Base-by-base conservation (phyloP, 352 stramenopile species). In the Phytophthora crassamura region DNA sequence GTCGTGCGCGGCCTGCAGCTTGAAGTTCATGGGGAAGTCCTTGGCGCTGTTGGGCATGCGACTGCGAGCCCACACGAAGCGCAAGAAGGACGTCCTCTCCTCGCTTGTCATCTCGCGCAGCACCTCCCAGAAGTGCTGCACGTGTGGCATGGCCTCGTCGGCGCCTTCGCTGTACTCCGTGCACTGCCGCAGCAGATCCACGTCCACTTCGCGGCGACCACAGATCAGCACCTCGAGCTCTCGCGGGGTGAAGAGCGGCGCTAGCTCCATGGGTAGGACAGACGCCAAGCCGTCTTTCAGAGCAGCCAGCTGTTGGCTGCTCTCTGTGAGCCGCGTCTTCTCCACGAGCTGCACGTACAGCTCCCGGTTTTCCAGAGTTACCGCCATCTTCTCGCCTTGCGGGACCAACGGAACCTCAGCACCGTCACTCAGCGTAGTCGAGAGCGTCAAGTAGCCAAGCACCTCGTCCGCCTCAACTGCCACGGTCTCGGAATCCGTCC, bases 51-150 rank as follows among this genome's bases (percentile, higher is more conserved):
- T 91, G 39, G 98, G 98, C 75, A 99, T 97, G 49, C 97, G 92
- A 56, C 94, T 99, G 40, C 97, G 89, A 7, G 97, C 98, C 90
- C 96, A 99, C 32, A 99, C 97, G 80, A 99, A 99, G 56, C 97
- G 95, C 43, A 99, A 74, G 66, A 99, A 99, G 15, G 85, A 84
- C 35, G 96, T 98, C 16, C 96, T 82, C 56, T 99, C 96, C 38
- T 98, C 91, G 47, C 90, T 97, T 43, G 86, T 97, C 87, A 99
- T 98, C 74, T 98, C 97, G 20, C 93, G 84, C 30, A 99, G 76
- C 46, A 98, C 94, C 46, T 99, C 91, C 97, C 97, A 99, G 72
- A 99, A 99, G 33, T 87, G 84, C 47, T 88, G 62, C 16, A 99
- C 90, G 45, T 98, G 90, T 6, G 75, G 40, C 72, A 98, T 97